phyloP scores from a whole-genome alignment of 164 flowering plant species.

The Vitis rotundifolia region DNA sequence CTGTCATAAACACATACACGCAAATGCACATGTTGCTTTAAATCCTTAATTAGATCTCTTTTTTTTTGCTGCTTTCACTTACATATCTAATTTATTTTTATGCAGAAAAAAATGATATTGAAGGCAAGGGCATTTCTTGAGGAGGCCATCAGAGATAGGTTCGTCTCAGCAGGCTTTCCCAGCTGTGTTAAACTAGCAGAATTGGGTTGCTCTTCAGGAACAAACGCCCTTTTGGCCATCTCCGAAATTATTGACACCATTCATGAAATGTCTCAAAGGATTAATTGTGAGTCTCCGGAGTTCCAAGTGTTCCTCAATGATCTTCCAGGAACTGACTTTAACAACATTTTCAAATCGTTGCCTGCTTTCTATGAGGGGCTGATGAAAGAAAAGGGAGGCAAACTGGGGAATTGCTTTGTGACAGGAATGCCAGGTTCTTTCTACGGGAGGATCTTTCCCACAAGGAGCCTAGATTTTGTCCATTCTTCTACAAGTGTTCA shows the following conservation, averaged over 20 bases:
- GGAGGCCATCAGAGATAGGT: background rate
- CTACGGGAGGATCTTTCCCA: constrained; percentile 3
- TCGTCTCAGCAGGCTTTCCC: background rate
- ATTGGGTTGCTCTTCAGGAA: constrained; percentile 12
- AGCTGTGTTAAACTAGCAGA: constrained; percentile 1
- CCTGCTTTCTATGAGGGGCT: constrained; percentile 1
- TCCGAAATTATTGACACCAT: constrained; percentile 6
- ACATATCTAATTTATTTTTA: background rate
- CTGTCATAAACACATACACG: background rate
- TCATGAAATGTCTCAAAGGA: background rate
- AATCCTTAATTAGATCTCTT: no score
- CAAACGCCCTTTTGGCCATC: constrained; percentile 10
- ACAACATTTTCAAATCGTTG: background rate
- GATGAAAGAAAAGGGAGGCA: constrained; percentile 1
- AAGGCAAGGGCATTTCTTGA: constrained; percentile 5
- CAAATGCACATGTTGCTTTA: background rate
- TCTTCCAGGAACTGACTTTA: constrained; percentile 8
- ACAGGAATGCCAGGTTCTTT: constrained; percentile 1
- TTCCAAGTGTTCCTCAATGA: constrained; percentile 10
- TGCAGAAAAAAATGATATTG: constrained; percentile 4
- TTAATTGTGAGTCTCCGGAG: constrained; percentile 2
- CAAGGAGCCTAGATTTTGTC: background rate
- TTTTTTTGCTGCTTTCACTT: background rate
- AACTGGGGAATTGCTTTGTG: background rate
- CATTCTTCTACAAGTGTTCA: constrained; percentile 7